Percentiles rank a stretch among this genome's conserved stretches.
phyloP scores from a whole-genome alignment of 2,329 filamentous ascomycete species.

The Paecilomyces sp. region DNA sequence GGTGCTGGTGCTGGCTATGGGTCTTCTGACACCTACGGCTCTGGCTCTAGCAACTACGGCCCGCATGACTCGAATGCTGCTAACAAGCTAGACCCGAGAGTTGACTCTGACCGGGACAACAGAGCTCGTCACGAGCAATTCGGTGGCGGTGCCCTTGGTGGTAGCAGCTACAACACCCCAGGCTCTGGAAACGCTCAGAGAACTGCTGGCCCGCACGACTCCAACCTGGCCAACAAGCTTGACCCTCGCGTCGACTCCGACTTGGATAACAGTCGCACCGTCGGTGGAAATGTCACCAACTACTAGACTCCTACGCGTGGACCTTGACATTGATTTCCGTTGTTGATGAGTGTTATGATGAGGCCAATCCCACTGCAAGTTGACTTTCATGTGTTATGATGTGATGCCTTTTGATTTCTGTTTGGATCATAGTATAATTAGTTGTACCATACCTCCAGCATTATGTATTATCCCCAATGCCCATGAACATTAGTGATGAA shows the following conservation, averaged over 20 bases:
- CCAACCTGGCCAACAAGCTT: slow-evolving; percentile 40
- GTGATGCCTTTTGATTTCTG: background rate
- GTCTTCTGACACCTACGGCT: background rate
- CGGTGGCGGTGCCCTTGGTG: slow-evolving; percentile 1
- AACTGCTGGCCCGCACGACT: slow-evolving; percentile 36
- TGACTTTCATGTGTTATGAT: background rate
- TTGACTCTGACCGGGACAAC: slow-evolving; percentile 31
- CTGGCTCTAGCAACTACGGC: slow-evolving; percentile 17
- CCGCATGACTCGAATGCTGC: slow-evolving; percentile 36
- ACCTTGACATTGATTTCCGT: background rate
- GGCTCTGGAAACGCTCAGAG: slow-evolving; percentile 6
- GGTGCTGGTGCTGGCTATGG: background rate
- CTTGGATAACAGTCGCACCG: slow-evolving; percentile 18
- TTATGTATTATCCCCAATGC: background rate
- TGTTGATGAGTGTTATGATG: background rate
- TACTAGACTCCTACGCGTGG: background rate
- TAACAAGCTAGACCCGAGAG: slow-evolving; percentile 47
- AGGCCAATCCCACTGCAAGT: background rate
- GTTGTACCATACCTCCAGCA: background rate
- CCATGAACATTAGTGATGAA: background rate
- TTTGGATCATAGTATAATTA: background rate
- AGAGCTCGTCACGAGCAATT: slow-evolving; percentile 5
- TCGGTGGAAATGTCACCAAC: background rate
- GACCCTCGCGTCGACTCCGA: slow-evolving; percentile 48
- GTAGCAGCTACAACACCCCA: slow-evolving; percentile 8